A percentile compares a stretch with the other conserved stretches of the same genome.
Evolutionary conservation across 768 basidiomycete genomes (phyloP).

Genomic region (Phylloporus rhodoxanthus): DNA sequence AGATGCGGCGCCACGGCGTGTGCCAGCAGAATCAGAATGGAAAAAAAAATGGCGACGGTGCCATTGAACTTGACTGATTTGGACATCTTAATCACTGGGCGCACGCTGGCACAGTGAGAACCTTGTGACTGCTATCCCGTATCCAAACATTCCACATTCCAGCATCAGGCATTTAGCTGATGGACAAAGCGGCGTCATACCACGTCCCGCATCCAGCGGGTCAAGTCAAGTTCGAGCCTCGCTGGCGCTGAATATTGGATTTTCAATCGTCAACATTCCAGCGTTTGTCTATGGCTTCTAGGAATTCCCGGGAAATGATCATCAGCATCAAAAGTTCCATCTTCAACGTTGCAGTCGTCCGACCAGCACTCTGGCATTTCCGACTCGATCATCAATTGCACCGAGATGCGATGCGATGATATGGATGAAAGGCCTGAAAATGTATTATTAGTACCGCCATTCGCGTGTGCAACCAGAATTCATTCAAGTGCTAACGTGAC

Average conservation of each 20-base stretch:
- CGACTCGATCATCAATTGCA: not conserved
- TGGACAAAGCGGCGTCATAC: not conserved
- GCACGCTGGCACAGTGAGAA: not conserved
- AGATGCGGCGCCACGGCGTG: not conserved
- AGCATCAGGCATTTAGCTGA: not conserved
- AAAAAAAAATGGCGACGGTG: not conserved
- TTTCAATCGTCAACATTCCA: not conserved
- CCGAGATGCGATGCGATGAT: not conserved
- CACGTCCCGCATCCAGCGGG: not conserved
- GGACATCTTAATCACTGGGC: no score
- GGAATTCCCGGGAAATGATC: not conserved
- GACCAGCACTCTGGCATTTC: not conserved
- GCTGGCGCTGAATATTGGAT: not conserved
- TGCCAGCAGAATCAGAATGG: not conserved
- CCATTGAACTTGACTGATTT: not conserved
- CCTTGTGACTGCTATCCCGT: not conserved
- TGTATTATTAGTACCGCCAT: not conserved
- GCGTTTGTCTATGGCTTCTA: not conserved
- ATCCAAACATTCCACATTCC: not conserved
- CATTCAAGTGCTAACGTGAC: not conserved
- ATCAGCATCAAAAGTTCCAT: not conserved
- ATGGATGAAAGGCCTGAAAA: not conserved
- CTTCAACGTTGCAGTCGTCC: not conserved
- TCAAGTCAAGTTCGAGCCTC: not conserved
- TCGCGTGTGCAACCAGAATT: not conserved